These are phyloP conservation scores for Saccharomycopsis olivae DNA, from an alignment of 805 yeast species.

Conservation along the genomic window DNA sequence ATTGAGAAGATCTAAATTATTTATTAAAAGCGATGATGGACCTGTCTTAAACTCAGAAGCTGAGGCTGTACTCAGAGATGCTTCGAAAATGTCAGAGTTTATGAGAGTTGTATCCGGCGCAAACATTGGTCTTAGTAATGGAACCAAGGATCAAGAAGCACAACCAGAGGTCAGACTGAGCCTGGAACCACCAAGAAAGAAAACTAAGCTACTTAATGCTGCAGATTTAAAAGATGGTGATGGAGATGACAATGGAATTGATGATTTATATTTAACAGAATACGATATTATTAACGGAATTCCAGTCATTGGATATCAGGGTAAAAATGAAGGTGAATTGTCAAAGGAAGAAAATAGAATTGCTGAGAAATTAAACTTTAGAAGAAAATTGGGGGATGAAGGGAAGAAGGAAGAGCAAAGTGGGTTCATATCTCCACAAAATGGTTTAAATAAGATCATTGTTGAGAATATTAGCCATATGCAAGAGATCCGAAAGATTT, in stretches of 20 bases:
- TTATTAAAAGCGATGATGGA: constrained; percentile 28
- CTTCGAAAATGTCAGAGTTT: constrained; percentile 56
- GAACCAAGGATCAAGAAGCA: no score
- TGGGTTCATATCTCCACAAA: constrained; percentile 31
- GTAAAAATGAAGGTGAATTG: constrained; percentile 36
- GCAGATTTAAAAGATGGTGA: constrained; percentile 10
- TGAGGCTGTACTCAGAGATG: constrained; percentile 56
- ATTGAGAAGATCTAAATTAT: constrained; percentile 53
- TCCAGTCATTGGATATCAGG: constrained; percentile 52
- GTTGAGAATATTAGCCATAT: constrained; percentile 62
- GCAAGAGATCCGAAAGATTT: constrained; percentile 79
- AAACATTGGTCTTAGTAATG: not conserved
- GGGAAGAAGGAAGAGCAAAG: constrained; percentile 25
- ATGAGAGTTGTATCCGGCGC: constrained; percentile 23
- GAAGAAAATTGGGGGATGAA: constrained; percentile 19
- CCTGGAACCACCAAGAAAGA: not conserved
- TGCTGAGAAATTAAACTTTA: constrained; percentile 12
- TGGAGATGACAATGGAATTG: constrained; percentile 39
- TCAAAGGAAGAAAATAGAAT: constrained; percentile 36
- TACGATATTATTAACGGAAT: constrained; percentile 76
- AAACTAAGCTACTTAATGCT: not conserved
- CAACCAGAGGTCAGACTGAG: not conserved
- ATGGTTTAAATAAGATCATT: constrained; percentile 53
- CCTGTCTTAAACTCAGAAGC: constrained; percentile 52
- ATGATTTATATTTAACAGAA: constrained; percentile 62